These are phyloP conservation scores for Condylostoma magnum DNA, from an alignment of 169 alveolate species.

Conservation along the genomic window DNA sequence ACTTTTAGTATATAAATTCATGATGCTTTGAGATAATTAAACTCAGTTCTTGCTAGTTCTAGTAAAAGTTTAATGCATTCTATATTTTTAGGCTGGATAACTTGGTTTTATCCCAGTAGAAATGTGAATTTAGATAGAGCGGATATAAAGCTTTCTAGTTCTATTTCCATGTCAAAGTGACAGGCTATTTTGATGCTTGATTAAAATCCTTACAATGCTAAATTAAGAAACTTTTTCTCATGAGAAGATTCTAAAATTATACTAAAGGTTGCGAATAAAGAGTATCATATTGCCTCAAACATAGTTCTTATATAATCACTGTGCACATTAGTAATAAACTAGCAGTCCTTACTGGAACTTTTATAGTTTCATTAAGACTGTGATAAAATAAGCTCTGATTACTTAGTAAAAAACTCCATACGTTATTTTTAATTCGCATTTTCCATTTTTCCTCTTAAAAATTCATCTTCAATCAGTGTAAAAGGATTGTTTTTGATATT, in stretches of 20 bases:
- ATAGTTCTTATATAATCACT: slow-evolving; percentile 62
- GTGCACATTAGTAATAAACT: slow-evolving; percentile 48
- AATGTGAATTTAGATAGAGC: slow-evolving; percentile 76
- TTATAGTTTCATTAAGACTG: slow-evolving; percentile 53
- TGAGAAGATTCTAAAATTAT: slow-evolving; percentile 65
- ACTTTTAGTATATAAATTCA: slow-evolving; percentile 69
- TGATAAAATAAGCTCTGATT: slow-evolving; percentile 59
- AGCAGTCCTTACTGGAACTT: slow-evolving; percentile 40
- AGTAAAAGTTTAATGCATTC: slow-evolving; percentile 78
- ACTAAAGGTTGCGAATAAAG: slow-evolving; percentile 82
- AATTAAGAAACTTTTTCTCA: slow-evolving; percentile 45
- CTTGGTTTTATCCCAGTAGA: slow-evolving; percentile 51
- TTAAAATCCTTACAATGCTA: slow-evolving; percentile 66
- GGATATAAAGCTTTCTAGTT: slow-evolving; percentile 83
- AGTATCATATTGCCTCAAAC: slow-evolving; percentile 82
- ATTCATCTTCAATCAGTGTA: slow-evolving; percentile 77
- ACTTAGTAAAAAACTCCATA: slow-evolving; percentile 57
- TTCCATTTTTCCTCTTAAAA: slow-evolving; percentile 63
- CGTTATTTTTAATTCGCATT: slow-evolving; percentile 55
- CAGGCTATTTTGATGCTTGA: slow-evolving; percentile 75
- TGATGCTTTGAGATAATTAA: slow-evolving; percentile 61
- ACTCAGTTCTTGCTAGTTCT: slow-evolving; percentile 72
- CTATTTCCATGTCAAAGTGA: slow-evolving; percentile 65
- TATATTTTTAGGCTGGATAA: slow-evolving; percentile 77
- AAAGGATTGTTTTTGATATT: slow-evolving; percentile 72